phyloP scores from a whole-genome alignment of 345 rosid genomes.

The Fremontodendron californicum region DNA sequence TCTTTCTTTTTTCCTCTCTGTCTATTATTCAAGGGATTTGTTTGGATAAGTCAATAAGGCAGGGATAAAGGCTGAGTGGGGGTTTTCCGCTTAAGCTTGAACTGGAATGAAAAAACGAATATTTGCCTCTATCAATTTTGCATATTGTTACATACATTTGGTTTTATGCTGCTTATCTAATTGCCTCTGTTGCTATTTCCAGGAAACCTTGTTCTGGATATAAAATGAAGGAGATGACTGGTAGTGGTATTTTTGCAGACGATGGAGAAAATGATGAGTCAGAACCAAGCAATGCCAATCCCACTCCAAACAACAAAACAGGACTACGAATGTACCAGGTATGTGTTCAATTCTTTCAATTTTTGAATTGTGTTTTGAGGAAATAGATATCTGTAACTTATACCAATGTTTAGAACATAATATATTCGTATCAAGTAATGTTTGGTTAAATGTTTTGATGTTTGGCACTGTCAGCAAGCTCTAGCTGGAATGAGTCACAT shows the following conservation, averaged over 20 bases:
- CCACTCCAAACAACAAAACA: conserved; percentile 44
- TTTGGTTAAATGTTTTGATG: background rate
- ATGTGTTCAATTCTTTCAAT: background rate
- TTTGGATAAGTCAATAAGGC: background rate
- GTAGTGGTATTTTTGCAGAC: conserved; percentile 84
- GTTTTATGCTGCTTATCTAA: background rate
- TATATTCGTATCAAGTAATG: background rate
- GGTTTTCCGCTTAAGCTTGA: background rate
- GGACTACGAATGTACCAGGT: conserved; percentile 88
- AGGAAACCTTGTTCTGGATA: conserved; percentile 95
- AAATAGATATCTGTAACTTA: background rate
- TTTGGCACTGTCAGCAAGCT: conserved; percentile 54
- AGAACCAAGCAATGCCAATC: conserved; percentile 49
- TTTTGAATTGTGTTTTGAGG: background rate
- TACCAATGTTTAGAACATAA: background rate
- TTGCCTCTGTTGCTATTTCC: conserved; percentile 11
- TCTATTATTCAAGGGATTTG: background rate
- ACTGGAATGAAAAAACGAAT: background rate
- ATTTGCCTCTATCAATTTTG: background rate
- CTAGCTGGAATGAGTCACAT: conserved; percentile 61
- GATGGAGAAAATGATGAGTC: conserved; percentile 47
- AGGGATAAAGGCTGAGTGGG: too few species aligned
- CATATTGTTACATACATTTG: background rate
- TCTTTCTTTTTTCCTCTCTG: background rate
- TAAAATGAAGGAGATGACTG: conserved; percentile 92